Evolutionary conservation across 371 early-diverging fungal species (phyloP), one percentile per base, ranked within the genome.

Genomic region (Chytridium lagenaria): DNA sequence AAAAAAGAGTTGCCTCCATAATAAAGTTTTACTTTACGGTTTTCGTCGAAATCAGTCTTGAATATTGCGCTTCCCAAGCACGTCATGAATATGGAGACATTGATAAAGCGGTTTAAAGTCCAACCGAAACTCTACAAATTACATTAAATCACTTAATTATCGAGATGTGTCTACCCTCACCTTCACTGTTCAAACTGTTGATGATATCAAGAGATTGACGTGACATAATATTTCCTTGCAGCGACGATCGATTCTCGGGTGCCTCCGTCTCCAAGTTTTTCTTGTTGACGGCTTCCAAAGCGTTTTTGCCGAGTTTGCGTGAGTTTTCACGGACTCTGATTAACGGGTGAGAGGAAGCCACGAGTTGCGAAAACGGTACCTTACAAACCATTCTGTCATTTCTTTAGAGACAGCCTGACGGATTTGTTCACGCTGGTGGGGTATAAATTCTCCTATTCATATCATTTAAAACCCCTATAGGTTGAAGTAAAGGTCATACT

Each of bases 31-130:
- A 82, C 83, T 67, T 69, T 59, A 36, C 99, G 90, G 78, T 95
- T 94, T 69, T 97, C 95, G 71, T 95, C 92, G 77, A 93, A 98
- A 52, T 90, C 90, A n/a, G 87, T 79, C 73, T 92, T 92, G 75
- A 98, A 92, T 76, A 95, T 93, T 30, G 88, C 93, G 88, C 52
- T 90, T 90, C 0, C 95, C 95, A 10, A 99, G 88, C 23, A 95
- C 93, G 70, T 93, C 93, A 78, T 95, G 90, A 44, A 99, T 96
- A 75, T 98, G 96, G 50, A 98, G 87, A 74, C 98, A 95, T 79
- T 95, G 95, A 84, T 94, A 97, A 61, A 99, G 84, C 16, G 98
- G 96, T 73, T 92, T 91, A 82, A 97, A 94, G 78, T 97, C 95
- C 67, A 99, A 87, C 30, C 92, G 84, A 10, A 92, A 85, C 19